A percentile compares a stretch with the other conserved stretches of the same genome.
phyloP scores from a whole-genome alignment of 2,329 filamentous ascomycete genomes.

The Botrytis cinerea region DNA sequence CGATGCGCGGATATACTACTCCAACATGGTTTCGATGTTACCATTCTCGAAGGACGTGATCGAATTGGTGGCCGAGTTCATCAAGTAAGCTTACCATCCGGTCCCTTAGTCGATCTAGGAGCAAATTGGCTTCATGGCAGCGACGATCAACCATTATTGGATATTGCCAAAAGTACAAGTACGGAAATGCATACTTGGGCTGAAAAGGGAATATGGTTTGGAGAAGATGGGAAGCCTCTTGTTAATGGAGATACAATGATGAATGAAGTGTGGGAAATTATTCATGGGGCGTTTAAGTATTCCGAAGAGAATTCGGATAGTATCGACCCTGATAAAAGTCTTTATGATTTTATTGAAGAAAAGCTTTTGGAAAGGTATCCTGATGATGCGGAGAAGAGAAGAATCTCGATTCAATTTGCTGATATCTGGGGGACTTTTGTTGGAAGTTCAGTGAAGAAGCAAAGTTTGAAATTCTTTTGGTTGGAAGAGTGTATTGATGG shows the following conservation, averaged over 20 bases:
- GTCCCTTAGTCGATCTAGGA: conserved; percentile 36
- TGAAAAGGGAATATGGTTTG: conserved; percentile 47
- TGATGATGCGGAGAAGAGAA: conserved; percentile 41
- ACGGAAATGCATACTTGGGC: conserved; percentile 51
- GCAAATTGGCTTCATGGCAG: conserved; percentile 43
- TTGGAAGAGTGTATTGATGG: conserved; percentile 60
- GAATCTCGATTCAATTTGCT: conserved; percentile 45
- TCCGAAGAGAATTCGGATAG: conserved; percentile 52
- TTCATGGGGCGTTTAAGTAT: conserved; percentile 54
- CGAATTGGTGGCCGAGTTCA: conserved; percentile 52
- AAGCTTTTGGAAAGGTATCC: conserved; percentile 49
- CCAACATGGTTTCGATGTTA: conserved; percentile 54
- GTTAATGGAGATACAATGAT: conserved; percentile 39
- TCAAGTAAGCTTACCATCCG: conserved; percentile 36
- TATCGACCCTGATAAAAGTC: conserved; percentile 50
- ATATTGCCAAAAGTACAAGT: conserved; percentile 52
- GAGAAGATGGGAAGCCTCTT: conserved; percentile 46
- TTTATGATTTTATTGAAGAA: conserved; percentile 56
- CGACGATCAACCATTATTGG: conserved; percentile 51
- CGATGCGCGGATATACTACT: conserved; percentile 58
- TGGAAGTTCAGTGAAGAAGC: conserved; percentile 50
- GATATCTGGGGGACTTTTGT: conserved; percentile 55
- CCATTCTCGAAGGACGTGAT: conserved; percentile 58
- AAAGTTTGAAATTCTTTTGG: conserved; percentile 60
- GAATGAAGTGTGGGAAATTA: conserved; percentile 53